phyloP scores from a whole-genome alignment of 495 filamentous ascomycete genomes.

The Daldinia decipiens region DNA sequence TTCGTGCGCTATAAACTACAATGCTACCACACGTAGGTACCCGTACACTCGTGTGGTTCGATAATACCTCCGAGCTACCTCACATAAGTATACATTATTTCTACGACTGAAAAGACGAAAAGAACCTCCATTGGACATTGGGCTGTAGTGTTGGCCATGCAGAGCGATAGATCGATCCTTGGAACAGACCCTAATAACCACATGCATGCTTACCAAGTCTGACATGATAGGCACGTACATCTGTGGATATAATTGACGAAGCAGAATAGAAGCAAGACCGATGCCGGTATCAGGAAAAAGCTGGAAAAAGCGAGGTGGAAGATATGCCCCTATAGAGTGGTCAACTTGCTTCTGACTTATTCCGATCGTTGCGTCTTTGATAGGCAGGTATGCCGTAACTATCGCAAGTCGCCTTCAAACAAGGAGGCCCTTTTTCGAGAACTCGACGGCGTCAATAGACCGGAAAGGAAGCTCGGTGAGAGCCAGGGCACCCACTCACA shows the following conservation, averaged over 20 bases:
- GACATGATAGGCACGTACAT: slow-evolving; percentile 35
- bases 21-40: slow-evolving; percentile 37
- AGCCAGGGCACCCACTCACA: slow-evolving; percentile 28
- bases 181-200: slow-evolving; percentile 39
- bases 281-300: slow-evolving; percentile 7
- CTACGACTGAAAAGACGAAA: background rate
- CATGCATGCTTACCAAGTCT: slow-evolving; percentile 47
- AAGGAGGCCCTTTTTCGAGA: slow-evolving; percentile 11
- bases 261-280: background rate
- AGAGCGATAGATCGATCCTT: slow-evolving; percentile 40
- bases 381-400: slow-evolving; percentile 2
- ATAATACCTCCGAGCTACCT: slow-evolving; percentile 17
- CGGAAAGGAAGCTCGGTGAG: slow-evolving; percentile 45
- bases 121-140: background rate
- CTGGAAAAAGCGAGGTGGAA: background rate
- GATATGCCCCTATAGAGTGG: background rate
- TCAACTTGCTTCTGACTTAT: slow-evolving; percentile 1
- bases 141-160: slow-evolving; percentile 28
- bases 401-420: background rate
- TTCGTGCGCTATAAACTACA: slow-evolving; percentile 1
- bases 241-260: slow-evolving; percentile 5
- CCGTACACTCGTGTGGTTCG: slow-evolving; percentile 29
- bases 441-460: slow-evolving; percentile 34
- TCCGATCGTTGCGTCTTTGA: slow-evolving; percentile 4
- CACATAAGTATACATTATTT: background rate